Evolutionary conservation across 352 stramenopile species (phyloP).

Genomic region (Phytopythium chamaehyphon): DNA sequence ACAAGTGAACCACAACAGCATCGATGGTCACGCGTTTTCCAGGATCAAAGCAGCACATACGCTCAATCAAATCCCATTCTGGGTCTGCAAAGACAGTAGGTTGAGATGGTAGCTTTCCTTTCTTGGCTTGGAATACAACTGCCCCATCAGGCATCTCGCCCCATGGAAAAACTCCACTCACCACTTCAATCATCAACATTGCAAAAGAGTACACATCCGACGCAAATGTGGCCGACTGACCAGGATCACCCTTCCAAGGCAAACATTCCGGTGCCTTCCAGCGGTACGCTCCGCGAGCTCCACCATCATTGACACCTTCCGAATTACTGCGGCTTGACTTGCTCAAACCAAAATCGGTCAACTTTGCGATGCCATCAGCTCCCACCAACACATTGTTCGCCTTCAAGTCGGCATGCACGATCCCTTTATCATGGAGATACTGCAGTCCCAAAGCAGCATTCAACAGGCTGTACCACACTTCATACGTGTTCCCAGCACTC

Average conservation of each 20-base stretch:
- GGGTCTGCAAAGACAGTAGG: neutral
- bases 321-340: neutral
- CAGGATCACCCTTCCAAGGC: neutral
- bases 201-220: constrained; percentile 22
- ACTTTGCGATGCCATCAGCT: constrained; percentile 12
- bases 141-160: neutral
- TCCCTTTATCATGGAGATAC: constrained; percentile 37
- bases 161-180: constrained; percentile 11
- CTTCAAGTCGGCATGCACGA: constrained; percentile 76
- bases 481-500: too few relatives aligned
- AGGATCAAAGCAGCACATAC: constrained; percentile 10
- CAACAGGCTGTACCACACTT: constrained; percentile 2
- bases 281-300: constrained; percentile 1
- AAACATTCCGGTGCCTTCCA: constrained; percentile 14
- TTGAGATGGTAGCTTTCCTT: neutral
- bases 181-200: constrained; percentile 19
- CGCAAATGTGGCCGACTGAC: constrained; percentile 1
- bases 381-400: constrained; percentile 68
- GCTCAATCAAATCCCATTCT: constrained; percentile 13
- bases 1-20: constrained; percentile 4
- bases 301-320: neutral
- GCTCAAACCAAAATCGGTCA: constrained; percentile 24
- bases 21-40: constrained; percentile 4
- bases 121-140: constrained; percentile 8
- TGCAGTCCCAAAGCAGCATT: constrained; percentile 22